Evolutionary conservation across 73 alveolate genomes (phyloP).

Genomic region (Stentor roeselii): DNA sequence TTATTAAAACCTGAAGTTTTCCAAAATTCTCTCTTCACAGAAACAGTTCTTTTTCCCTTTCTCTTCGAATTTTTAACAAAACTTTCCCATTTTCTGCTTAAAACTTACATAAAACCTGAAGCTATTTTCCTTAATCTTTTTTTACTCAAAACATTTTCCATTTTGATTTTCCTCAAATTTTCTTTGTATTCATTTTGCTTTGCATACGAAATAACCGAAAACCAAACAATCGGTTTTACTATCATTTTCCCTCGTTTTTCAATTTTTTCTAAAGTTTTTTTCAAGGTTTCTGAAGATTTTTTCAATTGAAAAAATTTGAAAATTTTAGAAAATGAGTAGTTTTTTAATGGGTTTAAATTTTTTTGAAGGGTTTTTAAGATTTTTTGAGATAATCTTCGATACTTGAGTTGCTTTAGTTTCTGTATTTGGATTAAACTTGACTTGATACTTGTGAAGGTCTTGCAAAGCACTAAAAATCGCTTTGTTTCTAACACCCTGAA

Average conservation of each 20-base stretch:
- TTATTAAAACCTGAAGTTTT: background rate
- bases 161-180: background rate
- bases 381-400: background rate
- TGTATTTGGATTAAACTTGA: background rate
- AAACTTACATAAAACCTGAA: background rate
- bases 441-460: background rate
- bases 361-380: background rate
- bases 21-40: background rate
- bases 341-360: background rate
- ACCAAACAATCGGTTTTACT: background rate
- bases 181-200: background rate
- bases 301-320: background rate
- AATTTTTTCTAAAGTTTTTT: background rate
- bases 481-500: background rate
- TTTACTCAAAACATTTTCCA: background rate
- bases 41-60: background rate
- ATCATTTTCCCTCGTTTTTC: background rate
- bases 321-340: background rate
- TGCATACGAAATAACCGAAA: background rate
- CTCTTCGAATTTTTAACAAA: background rate
- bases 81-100: background rate
- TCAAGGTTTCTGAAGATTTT: no score
- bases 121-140: background rate
- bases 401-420: background rate
- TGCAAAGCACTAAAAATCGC: background rate